Conservation (phyloP, 140 eudicot species). For the Erigeron philadelphicus region DNA sequence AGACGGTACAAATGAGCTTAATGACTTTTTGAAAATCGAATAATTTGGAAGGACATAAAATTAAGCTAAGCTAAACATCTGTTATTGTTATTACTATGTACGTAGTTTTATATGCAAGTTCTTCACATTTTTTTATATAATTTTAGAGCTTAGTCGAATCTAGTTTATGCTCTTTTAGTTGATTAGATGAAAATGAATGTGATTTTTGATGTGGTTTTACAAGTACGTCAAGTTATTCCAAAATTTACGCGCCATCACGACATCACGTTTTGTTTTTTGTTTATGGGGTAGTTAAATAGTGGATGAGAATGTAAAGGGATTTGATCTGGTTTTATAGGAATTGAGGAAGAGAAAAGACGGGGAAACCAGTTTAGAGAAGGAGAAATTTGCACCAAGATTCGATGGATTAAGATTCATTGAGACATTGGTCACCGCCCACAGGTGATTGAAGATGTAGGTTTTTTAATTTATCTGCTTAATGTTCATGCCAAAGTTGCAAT, state of each 20-base stretch:
- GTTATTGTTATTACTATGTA: too few relatives aligned
- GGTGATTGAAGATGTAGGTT: conserved; percentile 29
- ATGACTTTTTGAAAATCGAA: too few relatives aligned
- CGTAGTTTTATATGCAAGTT: too few relatives aligned
- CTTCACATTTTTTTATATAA: too few relatives aligned
- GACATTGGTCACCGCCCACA: conserved; percentile 71
- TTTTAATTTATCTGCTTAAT: neutral
- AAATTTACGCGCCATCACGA: neutral
- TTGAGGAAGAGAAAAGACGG: conserved; percentile 18
- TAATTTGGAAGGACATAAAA: too few relatives aligned
- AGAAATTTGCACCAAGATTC: conserved; percentile 47
- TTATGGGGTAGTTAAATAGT: neutral
- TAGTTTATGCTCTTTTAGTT: neutral
- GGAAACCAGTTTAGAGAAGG: conserved; percentile 34
- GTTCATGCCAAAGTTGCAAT: conserved; percentile 37
- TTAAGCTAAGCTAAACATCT: too few relatives aligned
- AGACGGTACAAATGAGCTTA: too few relatives aligned
- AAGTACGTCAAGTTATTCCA: neutral
- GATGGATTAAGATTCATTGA: conserved; percentile 73
- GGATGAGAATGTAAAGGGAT: neutral
- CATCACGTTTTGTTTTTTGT: neutral
- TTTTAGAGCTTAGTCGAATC: too few relatives aligned
- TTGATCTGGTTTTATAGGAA: conserved; percentile 20
- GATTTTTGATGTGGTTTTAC: neutral
- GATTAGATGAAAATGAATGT: neutral